Evolutionary conservation across 345 rosid genomes (phyloP), one percentile per base, ranked within the genome.

Genomic region (Lepidium didymum): DNA sequence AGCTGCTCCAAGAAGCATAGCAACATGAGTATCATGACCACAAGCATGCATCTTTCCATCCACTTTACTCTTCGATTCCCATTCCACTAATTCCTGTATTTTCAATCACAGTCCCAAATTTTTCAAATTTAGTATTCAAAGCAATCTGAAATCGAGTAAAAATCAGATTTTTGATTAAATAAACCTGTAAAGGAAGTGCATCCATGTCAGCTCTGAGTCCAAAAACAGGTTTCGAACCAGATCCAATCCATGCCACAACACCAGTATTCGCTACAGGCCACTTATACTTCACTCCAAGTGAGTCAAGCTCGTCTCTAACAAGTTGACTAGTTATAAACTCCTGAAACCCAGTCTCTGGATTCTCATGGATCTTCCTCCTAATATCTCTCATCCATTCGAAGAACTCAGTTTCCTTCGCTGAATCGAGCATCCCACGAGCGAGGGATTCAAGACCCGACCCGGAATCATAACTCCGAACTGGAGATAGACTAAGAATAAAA

Each of bases 1-100:
- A 56, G 96, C 91, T 15, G 94, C 94, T 31, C 88, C 96, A 45
- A 87, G 88, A 16, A 90, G 81, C 90, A 86, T 86, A 44, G 94
- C 84, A 6, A 84, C 90, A 58, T 89, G 92, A 74, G 86, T 67
- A 77, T 86, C 92, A 59, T 86, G 90, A 50, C 88, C 92, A 72
- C 92, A 85, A 14, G 92, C 92, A 62, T 89, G 96, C 92, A 86
- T 85, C 79, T 80, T 85, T 7, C 92, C 87, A 47, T 83, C 69
- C 0, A 80, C 74, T 81, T 81, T 83, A 79, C 92, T 86, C 80
- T 83, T 86, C 68, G 74, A 74, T 69, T 83, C 87, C 92, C 88
- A 89, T 25, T 89, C 96, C 34, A 86, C 90, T 10, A 79, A 41
- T 83, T 89, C 96, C 96, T 89, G 46, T 43, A 42, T 8, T 7